phyloP scores from a whole-genome alignment of 768 basidiomycete genomes.

The Galerina marginata region DNA sequence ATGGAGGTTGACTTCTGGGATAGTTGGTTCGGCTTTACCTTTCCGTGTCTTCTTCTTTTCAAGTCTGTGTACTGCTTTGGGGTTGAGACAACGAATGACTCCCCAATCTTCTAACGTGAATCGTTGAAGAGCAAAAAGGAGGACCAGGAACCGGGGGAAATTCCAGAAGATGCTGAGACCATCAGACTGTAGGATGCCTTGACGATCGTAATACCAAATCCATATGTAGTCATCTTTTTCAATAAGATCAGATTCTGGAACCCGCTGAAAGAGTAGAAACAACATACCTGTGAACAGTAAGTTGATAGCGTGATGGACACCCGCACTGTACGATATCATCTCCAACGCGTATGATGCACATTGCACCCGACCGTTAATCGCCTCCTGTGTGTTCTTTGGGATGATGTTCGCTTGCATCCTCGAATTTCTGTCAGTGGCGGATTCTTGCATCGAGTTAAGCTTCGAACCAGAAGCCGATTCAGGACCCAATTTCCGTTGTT shows the following conservation, averaged over 20 bases:
- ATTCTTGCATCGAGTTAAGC: background rate
- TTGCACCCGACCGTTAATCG: background rate
- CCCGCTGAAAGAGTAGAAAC: background rate
- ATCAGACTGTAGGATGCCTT: constrained; percentile 28
- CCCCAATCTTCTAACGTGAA: constrained; percentile 30
- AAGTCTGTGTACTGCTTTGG: background rate
- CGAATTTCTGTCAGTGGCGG: background rate
- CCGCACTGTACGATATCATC: constrained; percentile 13
- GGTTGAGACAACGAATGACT: constrained; percentile 16
- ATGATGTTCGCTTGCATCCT: background rate
- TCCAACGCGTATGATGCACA: constrained; percentile 16
- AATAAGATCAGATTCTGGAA: background rate
- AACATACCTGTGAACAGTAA: constrained; percentile 20
- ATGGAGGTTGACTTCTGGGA: background rate
- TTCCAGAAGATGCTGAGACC: constrained; percentile 30
- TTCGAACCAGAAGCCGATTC: background rate
- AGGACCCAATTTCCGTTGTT: background rate
- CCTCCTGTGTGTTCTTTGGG: background rate
- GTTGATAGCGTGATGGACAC: constrained; percentile 12
- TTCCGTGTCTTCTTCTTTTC: background rate
- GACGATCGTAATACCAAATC: constrained; percentile 31
- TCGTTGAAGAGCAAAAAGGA: constrained; percentile 30
- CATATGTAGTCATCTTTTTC: constrained; percentile 25
- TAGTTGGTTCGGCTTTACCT: background rate
- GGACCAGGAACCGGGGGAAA: constrained; percentile 30